Base-by-base conservation (phyloP, 495 filamentous ascomycete genomes). In the Terfezia claveryi region DNA sequence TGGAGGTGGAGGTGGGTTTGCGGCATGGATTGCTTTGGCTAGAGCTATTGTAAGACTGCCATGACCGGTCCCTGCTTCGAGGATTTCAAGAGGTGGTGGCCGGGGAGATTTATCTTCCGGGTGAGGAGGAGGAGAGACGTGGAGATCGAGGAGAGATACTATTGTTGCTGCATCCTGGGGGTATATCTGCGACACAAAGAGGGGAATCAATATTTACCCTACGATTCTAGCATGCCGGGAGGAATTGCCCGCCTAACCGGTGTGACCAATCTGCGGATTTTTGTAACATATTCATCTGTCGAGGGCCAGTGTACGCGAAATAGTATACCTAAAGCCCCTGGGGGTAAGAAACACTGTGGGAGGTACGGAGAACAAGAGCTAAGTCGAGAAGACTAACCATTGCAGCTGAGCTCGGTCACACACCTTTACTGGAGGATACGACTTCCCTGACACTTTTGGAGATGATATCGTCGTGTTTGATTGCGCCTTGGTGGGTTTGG, bases 61-160 rank as follows among this genome's bases (percentile, higher is more conserved):
- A 69, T 86, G 80, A 4, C 84, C 84, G 1, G 84, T 88, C 8
- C 85, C 84, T 38, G 82, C 83, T 67, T 89, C 84, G 37, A 89
- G 77, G 38, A 88, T 81, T 61, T 87, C 81, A 0, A 85, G 57
- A 9, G 68, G 68, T 8, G 58, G 52, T 53, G 23, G 50, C 53
- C 16, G 54, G 61, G 37, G 16, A 55, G 52, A 3, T 69, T 58
- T 12, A 59, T 64, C 20, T 60, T 60, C 16, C 68, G 52, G 14
- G 52, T 59, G 11, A 14, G 41, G 41, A 46, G 72, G 66, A 17
- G 70, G 62, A 14, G 69, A 59, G 50, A 75, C 71, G 59, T 87
- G 79, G 49, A 89, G 73, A 60, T 88, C 84, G 36, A 89, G 74
- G 23, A 87, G 71, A 14, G 76, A 79, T 37, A 82, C 78, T 46